Evolutionary conservation across 2,329 filamentous ascomycete genomes (phyloP), one percentile per base, ranked within the genome.

Genomic region (Lasiodiplodia hormozganensis): DNA sequence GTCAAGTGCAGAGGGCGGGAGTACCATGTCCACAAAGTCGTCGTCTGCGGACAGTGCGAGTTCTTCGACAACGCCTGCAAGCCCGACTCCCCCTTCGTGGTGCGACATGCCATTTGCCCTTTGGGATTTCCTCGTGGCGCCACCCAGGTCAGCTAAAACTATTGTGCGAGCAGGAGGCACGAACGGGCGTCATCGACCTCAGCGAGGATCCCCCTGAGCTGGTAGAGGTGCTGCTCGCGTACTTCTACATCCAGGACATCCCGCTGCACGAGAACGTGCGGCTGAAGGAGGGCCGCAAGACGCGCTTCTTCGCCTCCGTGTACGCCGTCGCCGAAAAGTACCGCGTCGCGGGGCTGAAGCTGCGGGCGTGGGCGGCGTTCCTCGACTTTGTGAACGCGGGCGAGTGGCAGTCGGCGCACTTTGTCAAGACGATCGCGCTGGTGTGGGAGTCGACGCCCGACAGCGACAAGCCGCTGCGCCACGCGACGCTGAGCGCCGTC

Each of bases 241-340:
- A 47, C 38, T 49, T 52, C 43, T 67, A 69, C 43, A 58, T 36
- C 11, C 5, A 73, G 71, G 71, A 65, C 43, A 40, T 64, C 38
- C n/a, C 23, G 40, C 40, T 43, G 40, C 40, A 43, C 40, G 40
- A 43, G 31, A 36, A 18, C 31, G 34, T 52, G 49, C n/a, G n/a
- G 23, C 25, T 31, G 23, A 18, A 31, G 11, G 52, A 54, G 16
- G 52, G 14, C 28, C 28, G 52, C 52, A 28, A 54, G 28, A 54
- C 36, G 54, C 16, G 38, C 10, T 53, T 52, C 62, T 43, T 25
- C 25, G 62, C 34, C 31, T n/a, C 18, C 14, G 18, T 54, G 14
- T 65, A 65, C 51, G 34, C 52, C 34, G 40, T 65, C 3, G 49
- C 62, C 11, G 51, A 47, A 12, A 65, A 65, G 51, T 56, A 47